These are phyloP conservation scores for Chlamydomonas urium DNA, from an alignment of 139 green algal species.

Conservation along the genomic window DNA sequence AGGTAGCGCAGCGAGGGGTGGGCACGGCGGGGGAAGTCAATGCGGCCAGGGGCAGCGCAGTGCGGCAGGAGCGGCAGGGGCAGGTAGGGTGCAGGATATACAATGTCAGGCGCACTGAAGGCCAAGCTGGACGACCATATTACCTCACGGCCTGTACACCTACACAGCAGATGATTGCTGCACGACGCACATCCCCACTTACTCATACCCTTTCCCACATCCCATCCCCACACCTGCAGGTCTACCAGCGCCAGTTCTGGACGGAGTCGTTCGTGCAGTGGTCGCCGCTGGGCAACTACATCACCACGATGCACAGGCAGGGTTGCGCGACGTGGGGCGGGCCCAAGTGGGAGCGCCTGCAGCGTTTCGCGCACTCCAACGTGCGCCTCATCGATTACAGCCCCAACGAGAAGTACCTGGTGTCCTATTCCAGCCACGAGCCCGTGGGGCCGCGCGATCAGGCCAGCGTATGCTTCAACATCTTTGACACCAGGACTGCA, in stretches of 20 bases:
- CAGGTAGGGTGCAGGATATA: too few relatives aligned
- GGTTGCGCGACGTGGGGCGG: conserved; percentile 91
- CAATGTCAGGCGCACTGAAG: too few relatives aligned
- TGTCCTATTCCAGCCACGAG: conserved; percentile 71
- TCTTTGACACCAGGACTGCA: conserved; percentile 76
- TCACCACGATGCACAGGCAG: conserved; percentile 87
- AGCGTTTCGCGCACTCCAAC: conserved; percentile 50
- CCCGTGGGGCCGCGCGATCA: conserved; percentile 59
- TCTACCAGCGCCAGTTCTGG: conserved; percentile 76
- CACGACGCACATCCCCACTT: too few relatives aligned
- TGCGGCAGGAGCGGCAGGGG: too few relatives aligned
- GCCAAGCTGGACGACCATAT: too few relatives aligned
- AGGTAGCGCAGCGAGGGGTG: too few relatives aligned
- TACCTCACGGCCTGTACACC: too few relatives aligned
- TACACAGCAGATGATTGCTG: too few relatives aligned
- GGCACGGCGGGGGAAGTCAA: too few relatives aligned
- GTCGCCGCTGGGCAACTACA: conserved; percentile 72
- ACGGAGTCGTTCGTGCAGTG: conserved; percentile 94
- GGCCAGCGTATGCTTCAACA: conserved; percentile 41
- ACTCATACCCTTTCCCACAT: too few relatives aligned
- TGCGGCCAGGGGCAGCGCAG: too few relatives aligned
- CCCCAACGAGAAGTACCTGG: conserved; percentile 81
- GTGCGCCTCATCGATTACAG: conserved; percentile 85
- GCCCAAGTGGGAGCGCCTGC: conserved; percentile 60
- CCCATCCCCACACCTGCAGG: too few relatives aligned